These are phyloP conservation scores for Lophiotrema nucula DNA, from an alignment of 495 filamentous ascomycete species.

Conservation along the genomic window DNA sequence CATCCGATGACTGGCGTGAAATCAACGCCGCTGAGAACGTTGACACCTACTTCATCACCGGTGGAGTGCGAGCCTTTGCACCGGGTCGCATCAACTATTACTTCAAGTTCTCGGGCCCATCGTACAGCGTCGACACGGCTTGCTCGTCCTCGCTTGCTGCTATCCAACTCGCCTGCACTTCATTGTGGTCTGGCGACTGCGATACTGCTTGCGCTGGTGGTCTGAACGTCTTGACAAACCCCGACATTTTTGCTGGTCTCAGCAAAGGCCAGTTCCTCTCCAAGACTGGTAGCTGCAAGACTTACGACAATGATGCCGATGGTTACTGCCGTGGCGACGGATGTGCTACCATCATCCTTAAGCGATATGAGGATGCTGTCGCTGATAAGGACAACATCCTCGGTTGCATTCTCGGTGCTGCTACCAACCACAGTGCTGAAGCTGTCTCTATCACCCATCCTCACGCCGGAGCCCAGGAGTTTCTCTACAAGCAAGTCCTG, in stretches of 20 bases:
- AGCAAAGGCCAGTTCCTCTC: constrained; percentile 81
- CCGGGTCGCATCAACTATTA: constrained; percentile 87
- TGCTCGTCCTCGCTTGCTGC: constrained; percentile 85
- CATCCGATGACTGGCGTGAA: constrained; percentile 88
- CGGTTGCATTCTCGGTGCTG: constrained; percentile 46
- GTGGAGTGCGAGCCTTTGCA: constrained; percentile 81
- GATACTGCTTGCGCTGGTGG: constrained; percentile 84
- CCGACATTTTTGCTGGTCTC: constrained; percentile 81
- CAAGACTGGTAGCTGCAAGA: constrained; percentile 73
- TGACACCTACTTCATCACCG: constrained; percentile 92
- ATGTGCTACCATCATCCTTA: constrained; percentile 47
- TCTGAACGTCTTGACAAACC: constrained; percentile 75
- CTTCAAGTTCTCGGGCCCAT: constrained; percentile 86
- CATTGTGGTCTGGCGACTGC: constrained; percentile 77
- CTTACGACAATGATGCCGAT: constrained; percentile 50
- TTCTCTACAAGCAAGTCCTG: constrained; percentile 47
- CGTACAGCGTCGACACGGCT: constrained; percentile 82
- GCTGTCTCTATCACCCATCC: constrained; percentile 51
- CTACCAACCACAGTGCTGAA: constrained; percentile 46
- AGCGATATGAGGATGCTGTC: constrained; percentile 51
- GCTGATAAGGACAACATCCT: constrained; percentile 51
- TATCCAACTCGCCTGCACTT: constrained; percentile 79
- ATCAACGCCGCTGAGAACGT: constrained; percentile 87
- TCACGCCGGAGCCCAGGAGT: constrained; percentile 50
- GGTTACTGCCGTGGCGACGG: constrained; percentile 53